Base-by-base conservation (phyloP, 1,284 basidiomycete genomes). In the Melampsora americana region DNA sequence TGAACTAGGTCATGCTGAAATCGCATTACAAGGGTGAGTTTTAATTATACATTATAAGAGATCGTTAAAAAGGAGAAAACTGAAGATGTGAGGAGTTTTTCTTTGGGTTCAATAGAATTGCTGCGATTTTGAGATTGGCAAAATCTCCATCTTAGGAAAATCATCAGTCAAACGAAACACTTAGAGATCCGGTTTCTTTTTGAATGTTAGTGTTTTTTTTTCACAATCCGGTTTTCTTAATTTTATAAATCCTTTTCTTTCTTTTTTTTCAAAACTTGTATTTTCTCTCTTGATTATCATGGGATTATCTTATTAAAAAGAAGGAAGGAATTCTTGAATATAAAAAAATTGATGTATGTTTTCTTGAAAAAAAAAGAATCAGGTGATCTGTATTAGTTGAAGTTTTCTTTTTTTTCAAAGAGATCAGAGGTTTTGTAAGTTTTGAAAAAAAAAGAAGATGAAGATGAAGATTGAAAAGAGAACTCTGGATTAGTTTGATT, bases 1-100 rank as follows among this genome's bases (percentile, higher is more conserved):
- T 18, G 44, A 44, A 44, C 44, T 44, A 16, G 62, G 70, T 28
- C 64, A 74, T n/a, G 71, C 71, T 46, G 39, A 74, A 39, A 74
- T 74, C 44, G 71, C 71, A 14, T 30, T 74, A 16, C 71, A 74
- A 74, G 71, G 71, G 71, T 74, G 1, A 30, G 48, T 65, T 30
- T 35, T 14, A 39, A 39, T 3, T 39, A 39, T 9, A 39, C 35
- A 28, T 68, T 26, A 39, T 9, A 39, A 39, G 7, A 6, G 16
- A 44, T 4, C 2, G 16, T 44, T 44, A n/a, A 14, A 6, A 26
- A 14, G 32, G 26, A 30, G 32, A 35, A 50, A 11, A 35, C 11
- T n/a, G 28, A 35, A 50, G 23, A 44, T 14, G 5, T 59, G 30
- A 16, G 1, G 20, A 1, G 23, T 44, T 42, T 12, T 32, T 56